Conservation (phyloP, 192 early-diverging fungal genomes). For the Thamnidium elegans region DNA sequence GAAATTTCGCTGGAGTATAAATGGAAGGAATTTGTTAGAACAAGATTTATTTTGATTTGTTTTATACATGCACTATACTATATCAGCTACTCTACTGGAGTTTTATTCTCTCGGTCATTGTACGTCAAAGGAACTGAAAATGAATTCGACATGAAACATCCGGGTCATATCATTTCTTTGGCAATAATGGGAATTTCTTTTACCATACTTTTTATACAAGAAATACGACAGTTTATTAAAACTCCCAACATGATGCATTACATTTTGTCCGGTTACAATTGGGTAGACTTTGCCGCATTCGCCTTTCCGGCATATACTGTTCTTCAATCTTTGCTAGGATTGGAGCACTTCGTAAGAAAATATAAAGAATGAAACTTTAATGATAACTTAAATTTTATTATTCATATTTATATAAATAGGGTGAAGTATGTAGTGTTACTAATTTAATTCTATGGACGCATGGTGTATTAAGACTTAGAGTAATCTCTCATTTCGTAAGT, state of each 20-base stretch:
- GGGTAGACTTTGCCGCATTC: background rate
- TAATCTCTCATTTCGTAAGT: constrained; percentile 15
- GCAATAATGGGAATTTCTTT: constrained; percentile 1
- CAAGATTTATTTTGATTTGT: background rate
- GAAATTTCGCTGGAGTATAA: constrained; percentile 12
- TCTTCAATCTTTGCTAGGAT: background rate
- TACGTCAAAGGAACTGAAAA: background rate
- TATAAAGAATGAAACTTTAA: no score
- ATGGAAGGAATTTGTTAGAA: constrained; percentile 12
- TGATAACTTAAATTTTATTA: background rate
- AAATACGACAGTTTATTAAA: background rate
- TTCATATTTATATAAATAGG: background rate
- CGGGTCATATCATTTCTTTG: background rate
- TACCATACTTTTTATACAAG: background rate
- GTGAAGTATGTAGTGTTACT: background rate
- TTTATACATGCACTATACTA: constrained; percentile 9
- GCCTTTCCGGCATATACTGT: no score
- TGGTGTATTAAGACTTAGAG: constrained; percentile 3
- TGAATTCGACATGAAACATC: background rate
- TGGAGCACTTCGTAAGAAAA: background rate
- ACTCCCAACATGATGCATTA: constrained; percentile 4
- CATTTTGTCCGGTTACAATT: no score
- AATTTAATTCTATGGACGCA: constrained; percentile 11
- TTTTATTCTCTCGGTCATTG: background rate
- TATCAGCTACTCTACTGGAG: background rate